phyloP scores from a whole-genome alignment of 306 rosid genomes.

The Lupinus albus region DNA sequence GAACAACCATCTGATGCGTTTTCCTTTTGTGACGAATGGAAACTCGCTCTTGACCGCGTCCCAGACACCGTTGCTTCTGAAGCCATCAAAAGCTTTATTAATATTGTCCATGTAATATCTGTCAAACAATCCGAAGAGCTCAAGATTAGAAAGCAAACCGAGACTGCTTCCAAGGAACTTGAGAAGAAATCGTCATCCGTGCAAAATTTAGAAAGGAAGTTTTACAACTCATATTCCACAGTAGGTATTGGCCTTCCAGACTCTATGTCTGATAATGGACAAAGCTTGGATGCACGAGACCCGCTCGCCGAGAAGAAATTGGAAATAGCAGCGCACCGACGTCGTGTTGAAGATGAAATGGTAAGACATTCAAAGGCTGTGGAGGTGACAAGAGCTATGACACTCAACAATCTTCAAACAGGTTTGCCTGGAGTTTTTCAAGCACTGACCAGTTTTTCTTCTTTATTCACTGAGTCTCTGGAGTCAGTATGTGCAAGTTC shows the following conservation, averaged over 20 bases:
- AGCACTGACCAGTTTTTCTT: constrained; percentile 89
- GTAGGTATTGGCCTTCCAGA: constrained; percentile 85
- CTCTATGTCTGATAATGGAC: constrained; percentile 56
- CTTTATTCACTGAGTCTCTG: constrained; percentile 80
- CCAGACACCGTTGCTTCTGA: constrained; percentile 90
- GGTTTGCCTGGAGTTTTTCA: constrained; percentile 97
- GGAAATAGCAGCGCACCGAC: constrained; percentile 75
- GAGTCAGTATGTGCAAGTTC: constrained; percentile 72
- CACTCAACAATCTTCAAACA: constrained; percentile 88
- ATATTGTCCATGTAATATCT: constrained; percentile 83
- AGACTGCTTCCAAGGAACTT: constrained; percentile 75
- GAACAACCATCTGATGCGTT: constrained; percentile 64
- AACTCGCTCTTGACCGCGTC: constrained; percentile 94
- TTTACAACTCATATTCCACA: constrained; percentile 80
- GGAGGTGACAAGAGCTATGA: constrained; percentile 93
- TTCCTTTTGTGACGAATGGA: constrained; percentile 79
- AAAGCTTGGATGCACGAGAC: constrained; percentile 77
- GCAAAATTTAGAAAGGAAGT: constrained; percentile 74
- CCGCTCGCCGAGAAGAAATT: constrained; percentile 90
- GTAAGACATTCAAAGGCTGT: constrained; percentile 79
- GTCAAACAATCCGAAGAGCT: constrained; percentile 79
- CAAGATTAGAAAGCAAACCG: constrained; percentile 71
- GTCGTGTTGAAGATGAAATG: constrained; percentile 96
- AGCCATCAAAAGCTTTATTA: constrained; percentile 95
- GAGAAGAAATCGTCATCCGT: constrained; percentile 79